These are phyloP conservation scores for Agastache rugosa DNA, from an alignment of 257 asterid genomes.

Conservation along the genomic window DNA sequence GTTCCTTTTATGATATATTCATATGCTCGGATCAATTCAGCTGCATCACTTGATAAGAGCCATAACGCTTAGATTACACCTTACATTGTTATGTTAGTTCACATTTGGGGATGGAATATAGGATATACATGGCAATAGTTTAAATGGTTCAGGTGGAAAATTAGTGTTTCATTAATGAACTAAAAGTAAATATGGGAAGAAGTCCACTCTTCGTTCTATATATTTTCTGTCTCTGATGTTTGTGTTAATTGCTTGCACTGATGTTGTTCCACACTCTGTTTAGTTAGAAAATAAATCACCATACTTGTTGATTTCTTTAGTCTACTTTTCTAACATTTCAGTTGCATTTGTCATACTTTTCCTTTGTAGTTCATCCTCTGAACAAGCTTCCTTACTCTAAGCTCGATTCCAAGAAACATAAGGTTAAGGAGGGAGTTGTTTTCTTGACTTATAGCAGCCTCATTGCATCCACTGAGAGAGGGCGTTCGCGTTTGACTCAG, in stretches of 20 bases:
- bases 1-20: neutral
- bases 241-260: slow-evolving; percentile 27
- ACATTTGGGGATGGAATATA: slow-evolving; percentile 26
- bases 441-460: slow-evolving; percentile 97
- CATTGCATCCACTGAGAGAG: slow-evolving; percentile 99
- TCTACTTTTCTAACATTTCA: slow-evolving; percentile 34
- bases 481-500: slow-evolving; percentile 91
- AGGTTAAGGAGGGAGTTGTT: slow-evolving; percentile 89
- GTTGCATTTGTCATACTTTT: slow-evolving; percentile 34
- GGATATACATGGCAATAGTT: slow-evolving; percentile 4
- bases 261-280: slow-evolving; percentile 9
- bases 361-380: slow-evolving; percentile 87
- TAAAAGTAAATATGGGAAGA: slow-evolving; percentile 8
- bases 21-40: slow-evolving; percentile 17
- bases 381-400: slow-evolving; percentile 98
- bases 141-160: neutral
- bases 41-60: slow-evolving; percentile 17
- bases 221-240: slow-evolving; percentile 15
- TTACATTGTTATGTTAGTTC: slow-evolving; percentile 8
- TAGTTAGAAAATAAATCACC: neutral
- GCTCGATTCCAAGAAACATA: slow-evolving; percentile 90
- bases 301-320: slow-evolving; percentile 13
- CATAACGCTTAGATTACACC: slow-evolving; percentile 20
- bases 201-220: neutral
- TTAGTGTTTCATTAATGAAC: slow-evolving; percentile 10